Conservation (phyloP, 140 eudicot genomes). For the Bidens hawaiensis region DNA sequence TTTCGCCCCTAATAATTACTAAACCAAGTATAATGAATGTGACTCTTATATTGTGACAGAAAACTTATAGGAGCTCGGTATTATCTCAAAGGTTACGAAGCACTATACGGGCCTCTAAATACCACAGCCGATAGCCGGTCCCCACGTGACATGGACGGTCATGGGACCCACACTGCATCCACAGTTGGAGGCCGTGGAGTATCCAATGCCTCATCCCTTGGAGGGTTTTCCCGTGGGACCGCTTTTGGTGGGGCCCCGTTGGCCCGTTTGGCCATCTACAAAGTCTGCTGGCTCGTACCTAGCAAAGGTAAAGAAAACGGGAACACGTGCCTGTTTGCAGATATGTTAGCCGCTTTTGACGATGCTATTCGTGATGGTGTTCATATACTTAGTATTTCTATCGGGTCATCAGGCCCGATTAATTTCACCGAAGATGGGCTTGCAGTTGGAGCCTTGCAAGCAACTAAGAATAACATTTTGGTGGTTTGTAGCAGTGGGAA, state of each 20-base stretch:
- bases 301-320: constrained; percentile 57
- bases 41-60: constrained; percentile 34
- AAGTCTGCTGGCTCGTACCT: constrained; percentile 88
- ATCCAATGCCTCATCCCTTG: constrained; percentile 50
- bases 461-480: constrained; percentile 59
- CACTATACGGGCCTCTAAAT: constrained; percentile 53
- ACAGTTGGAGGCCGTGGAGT: constrained; percentile 79
- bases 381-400: constrained; percentile 66
- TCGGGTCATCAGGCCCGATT: constrained; percentile 43
- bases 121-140: constrained; percentile 54
- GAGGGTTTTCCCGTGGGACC: constrained; percentile 76
- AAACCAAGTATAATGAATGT: not conserved
- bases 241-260: constrained; percentile 92
- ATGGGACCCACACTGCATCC: constrained; percentile 95
- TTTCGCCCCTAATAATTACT: no score
- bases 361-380: constrained; percentile 92
- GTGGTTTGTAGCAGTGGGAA: constrained; percentile 86
- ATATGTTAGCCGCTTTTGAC: constrained; percentile 90
- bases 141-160: constrained; percentile 95
- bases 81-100: constrained; percentile 75
- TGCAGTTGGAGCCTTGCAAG: constrained; percentile 89
- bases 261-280: constrained; percentile 79
- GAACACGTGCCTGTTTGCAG: constrained; percentile 72
- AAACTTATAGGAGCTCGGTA: constrained; percentile 91
- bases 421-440: constrained; percentile 47